phyloP scores from a whole-genome alignment of 768 basidiomycete species.

The Hygrophorus russula region DNA sequence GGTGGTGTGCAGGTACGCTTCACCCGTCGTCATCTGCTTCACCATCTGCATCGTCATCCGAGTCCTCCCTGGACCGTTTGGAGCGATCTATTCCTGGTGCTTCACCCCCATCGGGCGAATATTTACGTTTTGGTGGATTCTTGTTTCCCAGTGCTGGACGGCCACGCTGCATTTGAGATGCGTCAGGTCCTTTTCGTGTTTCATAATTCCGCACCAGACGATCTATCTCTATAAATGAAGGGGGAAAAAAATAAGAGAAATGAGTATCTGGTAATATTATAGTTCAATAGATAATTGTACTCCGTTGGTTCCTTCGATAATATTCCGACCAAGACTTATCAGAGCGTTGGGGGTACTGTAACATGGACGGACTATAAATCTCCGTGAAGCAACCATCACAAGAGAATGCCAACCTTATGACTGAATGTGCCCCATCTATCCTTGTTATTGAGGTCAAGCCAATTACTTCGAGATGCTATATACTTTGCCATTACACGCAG shows the following conservation, averaged over 20 bases:
- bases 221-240: conserved; percentile 19
- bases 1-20: too few species aligned
- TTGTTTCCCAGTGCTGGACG: conserved; percentile 18
- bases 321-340: conserved; percentile 52
- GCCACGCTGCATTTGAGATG: conserved; percentile 17
- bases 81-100: not conserved
- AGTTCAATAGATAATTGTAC: conserved; percentile 21
- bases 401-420: conserved; percentile 29
- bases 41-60: conserved; percentile 14
- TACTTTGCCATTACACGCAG: conserved; percentile 47
- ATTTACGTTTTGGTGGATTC: conserved; percentile 5
- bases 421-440: conserved; percentile 49
- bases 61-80: conserved; percentile 1
- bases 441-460: conserved; percentile 25
- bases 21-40: conserved; percentile 14
- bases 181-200: conserved; percentile 12
- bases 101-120: not conserved
- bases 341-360: conserved; percentile 43
- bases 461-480: conserved; percentile 38
- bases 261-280: not conserved
- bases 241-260: conserved; percentile 12
- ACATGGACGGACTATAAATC: not conserved
- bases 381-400: not conserved
- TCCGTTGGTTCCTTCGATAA: conserved; percentile 38
- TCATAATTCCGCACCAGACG: conserved; percentile 28